Base-by-base conservation (phyloP, 2,329 filamentous ascomycete species). In the Talaromyces atroroseus region DNA sequence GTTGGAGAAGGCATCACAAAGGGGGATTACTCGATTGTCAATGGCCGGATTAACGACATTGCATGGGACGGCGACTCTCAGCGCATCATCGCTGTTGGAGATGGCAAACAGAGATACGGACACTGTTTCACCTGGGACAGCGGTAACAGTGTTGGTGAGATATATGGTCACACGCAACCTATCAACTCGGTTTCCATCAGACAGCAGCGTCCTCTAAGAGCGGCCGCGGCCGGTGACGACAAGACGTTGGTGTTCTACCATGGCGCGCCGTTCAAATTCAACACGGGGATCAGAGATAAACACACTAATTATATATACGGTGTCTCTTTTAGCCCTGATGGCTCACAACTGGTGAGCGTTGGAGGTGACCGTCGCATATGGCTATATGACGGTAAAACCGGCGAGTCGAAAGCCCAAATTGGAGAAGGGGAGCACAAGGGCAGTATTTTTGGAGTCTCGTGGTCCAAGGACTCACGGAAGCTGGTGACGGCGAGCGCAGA, bases 51-150 rank as follows among this genome's bases (percentile, higher is more conserved):
- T 75, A 95, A 96, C 70, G 94, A 99, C 71, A 84, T 99, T 62
- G 92, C 91, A 1, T 99, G 94, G 92, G 94, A 97, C 67, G 92
- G 92, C 57, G 94, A 99, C 74, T 95, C 89, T 59, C 92, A 96
- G 77, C 87, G 94, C 50, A 87, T 99, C 68, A 96, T 97, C 66
- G 94, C 92, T 3, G 92, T 99, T 5, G 94, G 94, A 46, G 89
- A 97, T 65, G 94, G 94, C 52, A 92, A 92, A 68, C 91, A 97
- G 76, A 84, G 90, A 56, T 96, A 90, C 70, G 92, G 92, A 14
- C 89, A 92, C 72, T 96, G 90, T 77, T 91, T 97, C 70, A 96
- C 90, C 26, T 90, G 89, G 63, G 94, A 97, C 74, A 95, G 90
- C 68, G 94, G 94, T 62, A 99, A 99, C 77, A 92, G 87, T 50